A percentile compares a stretch with the other conserved stretches of the same genome.
These are phyloP conservation scores for Rhizopogon rudus DNA, from an alignment of 768 basidiomycete genomes.

Conservation along the genomic window DNA sequence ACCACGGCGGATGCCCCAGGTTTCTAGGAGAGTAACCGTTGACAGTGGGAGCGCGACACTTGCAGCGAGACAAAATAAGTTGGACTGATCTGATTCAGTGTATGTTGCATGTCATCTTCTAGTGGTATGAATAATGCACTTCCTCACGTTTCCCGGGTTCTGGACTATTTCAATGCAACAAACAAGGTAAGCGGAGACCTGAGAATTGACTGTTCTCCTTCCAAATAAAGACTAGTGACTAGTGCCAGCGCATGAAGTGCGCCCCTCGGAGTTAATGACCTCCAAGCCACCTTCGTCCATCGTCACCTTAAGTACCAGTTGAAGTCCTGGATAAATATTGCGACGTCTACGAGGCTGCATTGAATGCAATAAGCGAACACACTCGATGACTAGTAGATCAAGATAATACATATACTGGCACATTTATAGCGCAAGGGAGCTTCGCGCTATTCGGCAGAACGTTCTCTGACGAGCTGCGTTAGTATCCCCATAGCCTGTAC, in stretches of 20 bases:
- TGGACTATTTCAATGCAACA: neutral
- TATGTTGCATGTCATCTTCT: neutral
- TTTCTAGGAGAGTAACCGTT: neutral
- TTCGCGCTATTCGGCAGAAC: neutral
- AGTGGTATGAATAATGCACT: neutral
- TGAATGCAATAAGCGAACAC: neutral
- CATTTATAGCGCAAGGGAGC: neutral
- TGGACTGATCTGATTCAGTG: neutral
- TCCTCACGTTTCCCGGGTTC: neutral
- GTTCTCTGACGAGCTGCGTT: slow-evolving; percentile 43
- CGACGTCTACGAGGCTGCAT: neutral
- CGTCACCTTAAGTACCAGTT: neutral
- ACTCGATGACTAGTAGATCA: neutral
- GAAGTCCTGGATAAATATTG: neutral
- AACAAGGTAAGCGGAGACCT: neutral
- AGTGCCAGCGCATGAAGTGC: neutral
- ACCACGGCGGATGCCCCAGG: slow-evolving; percentile 29
- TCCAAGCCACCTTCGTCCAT: neutral
- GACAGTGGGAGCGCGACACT: slow-evolving; percentile 14
- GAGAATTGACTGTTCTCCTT: neutral
- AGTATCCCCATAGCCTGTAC: slow-evolving; percentile 74
- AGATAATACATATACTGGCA: neutral
- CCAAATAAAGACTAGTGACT: neutral
- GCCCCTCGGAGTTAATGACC: neutral
- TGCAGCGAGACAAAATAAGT: slow-evolving; percentile 10